These are phyloP conservation scores for Pestalotiopsis sp. DNA, from an alignment of 2,329 filamentous ascomycete genomes.

Conservation along the genomic window DNA sequence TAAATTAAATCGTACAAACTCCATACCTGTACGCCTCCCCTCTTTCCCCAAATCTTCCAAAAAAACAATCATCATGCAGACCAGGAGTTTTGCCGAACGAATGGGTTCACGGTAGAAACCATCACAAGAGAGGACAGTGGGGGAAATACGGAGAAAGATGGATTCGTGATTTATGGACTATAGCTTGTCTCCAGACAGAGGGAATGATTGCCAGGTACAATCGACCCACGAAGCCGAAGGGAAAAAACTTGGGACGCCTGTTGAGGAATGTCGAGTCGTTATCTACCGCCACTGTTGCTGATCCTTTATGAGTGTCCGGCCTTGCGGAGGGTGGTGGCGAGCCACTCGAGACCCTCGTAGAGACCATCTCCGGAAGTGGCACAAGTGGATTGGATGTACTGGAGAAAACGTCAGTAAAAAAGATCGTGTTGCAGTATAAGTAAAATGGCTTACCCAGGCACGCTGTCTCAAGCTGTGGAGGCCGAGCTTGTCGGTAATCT, in stretches of 20 bases:
- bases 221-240: conserved; percentile 51
- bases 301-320: conserved; percentile 63
- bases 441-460: conserved; percentile 79
- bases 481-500: conserved; percentile 99
- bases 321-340: conserved; percentile 83
- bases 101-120: conserved; percentile 28
- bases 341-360: conserved; percentile 97
- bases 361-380: conserved; percentile 99
- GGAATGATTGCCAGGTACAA: conserved; percentile 60
- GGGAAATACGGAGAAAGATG: conserved; percentile 23
- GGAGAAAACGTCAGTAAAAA: conserved; percentile 24
- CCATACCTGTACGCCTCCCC: conserved; percentile 37
- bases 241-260: conserved; percentile 46
- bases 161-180: conserved; percentile 51
- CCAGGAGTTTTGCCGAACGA: conserved; percentile 23
- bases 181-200: conserved; percentile 55
- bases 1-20: conserved; percentile 42
- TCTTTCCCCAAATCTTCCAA: conserved; percentile 33
- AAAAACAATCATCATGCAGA: conserved; percentile 30
- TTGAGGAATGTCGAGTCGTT: conserved; percentile 36
- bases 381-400: conserved; percentile 99
- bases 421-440: neutral
- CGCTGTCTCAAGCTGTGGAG: conserved; percentile 98
- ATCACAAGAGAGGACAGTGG: conserved; percentile 30
- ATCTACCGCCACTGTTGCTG: conserved; percentile 22